phyloP scores from a whole-genome alignment of 768 basidiomycete species.

The Pleurotus tuber-regium region DNA sequence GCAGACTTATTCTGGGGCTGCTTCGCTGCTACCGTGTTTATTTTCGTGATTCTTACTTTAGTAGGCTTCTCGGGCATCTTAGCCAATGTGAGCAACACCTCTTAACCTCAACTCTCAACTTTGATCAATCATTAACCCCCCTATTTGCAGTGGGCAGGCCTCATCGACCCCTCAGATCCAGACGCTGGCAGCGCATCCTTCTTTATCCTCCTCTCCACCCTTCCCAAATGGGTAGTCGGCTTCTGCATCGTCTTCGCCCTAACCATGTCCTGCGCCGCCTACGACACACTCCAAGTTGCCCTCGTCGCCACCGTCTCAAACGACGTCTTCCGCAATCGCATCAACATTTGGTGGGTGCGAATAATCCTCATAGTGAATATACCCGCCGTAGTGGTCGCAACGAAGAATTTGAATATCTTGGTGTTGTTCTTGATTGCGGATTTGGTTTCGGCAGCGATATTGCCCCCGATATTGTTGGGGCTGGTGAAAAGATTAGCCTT shows the following conservation, averaged over 20 bases:
- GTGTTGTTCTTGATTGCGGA: slow-evolving; percentile 9
- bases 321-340: slow-evolving; percentile 9
- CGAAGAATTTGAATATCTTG: slow-evolving; percentile 5
- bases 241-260: slow-evolving; percentile 9
- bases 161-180: not conserved
- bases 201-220: slow-evolving; percentile 3
- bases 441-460: slow-evolving; percentile 3
- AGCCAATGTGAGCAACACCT: not conserved
- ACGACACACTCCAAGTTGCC: slow-evolving; percentile 9
- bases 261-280: slow-evolving; percentile 6
- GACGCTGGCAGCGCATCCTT: slow-evolving; percentile 6
- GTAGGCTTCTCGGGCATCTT: slow-evolving; percentile 2
- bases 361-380: slow-evolving; percentile 7
- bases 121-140: not conserved
- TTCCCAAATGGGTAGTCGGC: slow-evolving; percentile 5
- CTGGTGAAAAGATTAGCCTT: not conserved
- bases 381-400: slow-evolving; percentile 3
- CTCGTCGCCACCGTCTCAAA: slow-evolving; percentile 2
- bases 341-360: slow-evolving; percentile 11
- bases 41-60: slow-evolving; percentile 7
- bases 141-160: slow-evolving; percentile 8
- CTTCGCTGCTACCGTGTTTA: slow-evolving; percentile 4
- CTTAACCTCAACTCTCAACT: not conserved
- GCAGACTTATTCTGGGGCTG: slow-evolving; percentile 7
- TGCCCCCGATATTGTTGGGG: slow-evolving; percentile 5